Evolutionary conservation across 352 stramenopile species (phyloP).

Genomic region (Pythium oligandrum): DNA sequence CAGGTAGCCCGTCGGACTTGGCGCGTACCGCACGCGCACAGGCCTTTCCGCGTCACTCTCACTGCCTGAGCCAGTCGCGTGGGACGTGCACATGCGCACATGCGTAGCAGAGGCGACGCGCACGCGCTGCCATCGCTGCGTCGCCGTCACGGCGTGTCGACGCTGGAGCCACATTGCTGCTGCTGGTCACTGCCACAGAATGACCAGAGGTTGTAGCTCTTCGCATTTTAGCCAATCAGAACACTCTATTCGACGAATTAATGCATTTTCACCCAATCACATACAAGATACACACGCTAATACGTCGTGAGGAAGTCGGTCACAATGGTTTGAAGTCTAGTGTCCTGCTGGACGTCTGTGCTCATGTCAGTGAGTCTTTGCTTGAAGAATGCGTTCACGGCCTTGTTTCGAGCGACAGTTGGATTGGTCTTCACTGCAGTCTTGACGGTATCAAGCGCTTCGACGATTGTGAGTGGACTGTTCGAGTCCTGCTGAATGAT

Average conservation of each 20-base stretch:
- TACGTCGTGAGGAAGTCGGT: too few relatives aligned
- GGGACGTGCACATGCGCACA: background rate
- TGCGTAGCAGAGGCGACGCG: background rate
- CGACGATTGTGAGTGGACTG: slow-evolving; percentile 33
- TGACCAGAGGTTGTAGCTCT: too few relatives aligned
- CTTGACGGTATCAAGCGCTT: slow-evolving; percentile 33
- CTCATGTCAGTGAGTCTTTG: slow-evolving; percentile 1
- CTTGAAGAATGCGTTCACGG: slow-evolving; percentile 27
- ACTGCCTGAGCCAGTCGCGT: background rate
- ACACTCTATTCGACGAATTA: background rate
- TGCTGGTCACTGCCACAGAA: too few relatives aligned
- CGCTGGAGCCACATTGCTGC: too few relatives aligned
- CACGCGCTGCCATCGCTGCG: background rate
- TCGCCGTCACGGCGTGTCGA: too few relatives aligned
- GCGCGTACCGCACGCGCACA: slow-evolving; percentile 85
- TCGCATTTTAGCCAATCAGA: slow-evolving; percentile 8
- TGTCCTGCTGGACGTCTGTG: too few relatives aligned
- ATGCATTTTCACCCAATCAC: too few relatives aligned
- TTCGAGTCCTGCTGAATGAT: slow-evolving; percentile 49
- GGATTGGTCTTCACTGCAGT: slow-evolving; percentile 17
- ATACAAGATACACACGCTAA: too few relatives aligned
- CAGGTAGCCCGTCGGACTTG: slow-evolving; percentile 87
- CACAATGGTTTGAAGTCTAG: too few relatives aligned
- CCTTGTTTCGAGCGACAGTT: slow-evolving; percentile 20
- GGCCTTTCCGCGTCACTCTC: slow-evolving; percentile 1